Base-by-base conservation (phyloP, 495 filamentous ascomycete species). In the Tuber borchii region DNA sequence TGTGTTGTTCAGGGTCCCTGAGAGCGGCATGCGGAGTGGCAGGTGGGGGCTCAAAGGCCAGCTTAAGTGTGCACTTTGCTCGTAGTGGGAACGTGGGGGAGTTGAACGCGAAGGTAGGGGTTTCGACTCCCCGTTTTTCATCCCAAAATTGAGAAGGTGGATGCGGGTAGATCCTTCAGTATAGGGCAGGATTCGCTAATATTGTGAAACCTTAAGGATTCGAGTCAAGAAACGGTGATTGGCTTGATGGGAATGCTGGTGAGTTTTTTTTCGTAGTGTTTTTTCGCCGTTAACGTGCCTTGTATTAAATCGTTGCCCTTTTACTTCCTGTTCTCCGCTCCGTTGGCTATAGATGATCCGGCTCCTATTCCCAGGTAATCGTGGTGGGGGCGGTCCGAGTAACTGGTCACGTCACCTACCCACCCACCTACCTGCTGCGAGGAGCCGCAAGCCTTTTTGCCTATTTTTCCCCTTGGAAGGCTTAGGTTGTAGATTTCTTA, bases 201-300 rank as follows among this genome's bases (percentile, higher is more conserved):
- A 39, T 72, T 31, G 74, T 71, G 80, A 91, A 87, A 91, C 71
- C 45, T 72, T 69, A 76, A 99, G 89, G 95, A 99, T 82, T 95
- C 94, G 37, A 95, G 92, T 76, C 95, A 99, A 86, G 95, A 99
- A 85, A 99, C 95, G 0, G 87, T 97, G 51, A 94, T 99, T 73
- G 95, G 93, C 3, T 87, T 99, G 56, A 48, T 97, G 56, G 95
- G 95, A 0, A 95, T 97, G 93, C 86, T 97, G 75, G 90, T 92
- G 85, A 83, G 88, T 82, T n/a, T 69, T 22, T 26, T 46, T 44
- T 74, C 70, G 46, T 40, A 5, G 39, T 5, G 1, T 77, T 74
- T 75, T 73, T 77, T 79, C 65, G 16, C 48, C 22, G 72, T 45
- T 45, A 51, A 69, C 37, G 45, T 71, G 14, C 71, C 61, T 65